Conservation (phyloP, 2,329 filamentous ascomycete species). For the Colletotrichum godetiae region DNA sequence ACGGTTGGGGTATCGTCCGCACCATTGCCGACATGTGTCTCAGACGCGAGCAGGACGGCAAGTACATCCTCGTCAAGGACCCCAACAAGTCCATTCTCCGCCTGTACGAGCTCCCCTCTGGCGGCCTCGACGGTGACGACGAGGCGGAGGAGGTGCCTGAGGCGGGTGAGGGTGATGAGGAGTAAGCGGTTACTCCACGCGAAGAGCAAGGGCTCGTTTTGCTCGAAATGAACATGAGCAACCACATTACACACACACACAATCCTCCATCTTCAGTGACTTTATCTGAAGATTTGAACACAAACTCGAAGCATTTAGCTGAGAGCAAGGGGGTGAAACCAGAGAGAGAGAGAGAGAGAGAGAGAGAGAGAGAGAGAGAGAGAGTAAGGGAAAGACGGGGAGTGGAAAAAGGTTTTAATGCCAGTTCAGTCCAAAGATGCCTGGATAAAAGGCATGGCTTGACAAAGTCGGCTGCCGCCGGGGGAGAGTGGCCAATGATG, state of each 20-base stretch:
- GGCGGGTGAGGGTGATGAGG: slow-evolving; percentile 51
- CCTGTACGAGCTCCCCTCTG: slow-evolving; percentile 88
- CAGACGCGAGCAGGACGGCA: slow-evolving; percentile 76
- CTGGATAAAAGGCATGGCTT: slow-evolving; percentile 30
- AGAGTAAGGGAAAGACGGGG: neutral
- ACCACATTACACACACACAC: neutral
- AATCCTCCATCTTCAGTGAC: neutral
- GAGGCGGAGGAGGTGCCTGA: slow-evolving; percentile 73
- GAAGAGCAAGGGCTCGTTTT: neutral
- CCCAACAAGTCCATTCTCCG: slow-evolving; percentile 97
- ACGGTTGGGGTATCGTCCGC: slow-evolving; percentile 98
- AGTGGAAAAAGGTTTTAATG: slow-evolving; percentile 7
- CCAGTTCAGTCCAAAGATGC: slow-evolving; percentile 15
- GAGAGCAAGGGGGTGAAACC: neutral
- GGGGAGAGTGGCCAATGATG: slow-evolving; percentile 31
- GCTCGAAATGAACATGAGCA: neutral
- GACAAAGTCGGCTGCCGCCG: slow-evolving; percentile 17
- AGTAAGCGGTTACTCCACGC: slow-evolving; percentile 38
- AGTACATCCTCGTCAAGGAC: slow-evolving; percentile 87
- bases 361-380: neutral
- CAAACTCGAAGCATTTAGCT: neutral
- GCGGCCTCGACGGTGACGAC: slow-evolving; percentile 90
- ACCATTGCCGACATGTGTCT: slow-evolving; percentile 97
- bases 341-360: neutral
- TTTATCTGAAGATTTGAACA: neutral